Conservation (phyloP, 805 yeast genomes). For the Wickerhamomyces mucosus region DNA sequence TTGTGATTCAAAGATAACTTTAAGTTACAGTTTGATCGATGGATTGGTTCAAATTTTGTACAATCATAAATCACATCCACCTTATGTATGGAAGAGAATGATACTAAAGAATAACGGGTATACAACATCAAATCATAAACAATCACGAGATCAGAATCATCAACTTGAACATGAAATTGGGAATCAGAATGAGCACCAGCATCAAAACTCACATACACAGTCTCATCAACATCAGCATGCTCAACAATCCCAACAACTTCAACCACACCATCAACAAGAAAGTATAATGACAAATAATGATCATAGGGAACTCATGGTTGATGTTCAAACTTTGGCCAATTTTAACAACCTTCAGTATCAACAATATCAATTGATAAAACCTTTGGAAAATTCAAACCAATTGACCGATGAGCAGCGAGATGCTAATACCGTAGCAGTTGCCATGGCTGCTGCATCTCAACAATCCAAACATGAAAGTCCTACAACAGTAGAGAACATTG, state of each 20-base stretch:
- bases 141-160: neutral
- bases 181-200: neutral
- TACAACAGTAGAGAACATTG: constrained; percentile 14
- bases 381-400: too few relatives aligned
- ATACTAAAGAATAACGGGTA: constrained; percentile 1
- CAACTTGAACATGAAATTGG: neutral
- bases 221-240: constrained; percentile 1
- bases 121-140: constrained; percentile 1
- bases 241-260: neutral
- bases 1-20: constrained; percentile 30
- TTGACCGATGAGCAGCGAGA: neutral
- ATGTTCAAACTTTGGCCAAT: too few relatives aligned
- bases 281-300: too few relatives aligned
- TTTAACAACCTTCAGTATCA: too few relatives aligned
- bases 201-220: neutral
- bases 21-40: constrained; percentile 28
- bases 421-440: neutral
- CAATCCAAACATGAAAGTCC: neutral
- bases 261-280: neutral
- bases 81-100: constrained; percentile 23
- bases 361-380: too few relatives aligned
- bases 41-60: constrained; percentile 28
- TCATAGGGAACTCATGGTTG: too few relatives aligned
- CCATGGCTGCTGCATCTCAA: neutral
- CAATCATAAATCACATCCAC: constrained; percentile 32